A percentile compares a stretch with the other conserved stretches of the same genome.
These are phyloP conservation scores for Rhizopogon vesiculosus DNA, from an alignment of 768 basidiomycete genomes.

Conservation along the genomic window DNA sequence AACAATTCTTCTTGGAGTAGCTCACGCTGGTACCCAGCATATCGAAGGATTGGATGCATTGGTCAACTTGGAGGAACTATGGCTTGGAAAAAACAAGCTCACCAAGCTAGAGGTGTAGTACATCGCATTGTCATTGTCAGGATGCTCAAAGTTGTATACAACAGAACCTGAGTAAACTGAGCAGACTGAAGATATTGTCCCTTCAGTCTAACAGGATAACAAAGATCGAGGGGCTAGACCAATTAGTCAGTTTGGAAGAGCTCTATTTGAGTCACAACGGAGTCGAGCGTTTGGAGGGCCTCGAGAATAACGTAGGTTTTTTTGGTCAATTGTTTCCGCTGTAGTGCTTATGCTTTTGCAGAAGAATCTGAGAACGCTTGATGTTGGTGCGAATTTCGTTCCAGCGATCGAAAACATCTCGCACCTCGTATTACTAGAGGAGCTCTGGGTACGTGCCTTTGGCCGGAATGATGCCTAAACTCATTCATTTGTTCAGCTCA, in stretches of 20 bases:
- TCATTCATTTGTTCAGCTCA: conserved; percentile 51
- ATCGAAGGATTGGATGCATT: conserved; percentile 84
- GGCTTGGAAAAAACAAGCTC: conserved; percentile 99
- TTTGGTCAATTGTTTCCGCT: background rate
- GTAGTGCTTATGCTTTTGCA: conserved; percentile 13
- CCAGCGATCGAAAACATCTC: conserved; percentile 75
- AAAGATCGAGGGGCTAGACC: conserved; percentile 77
- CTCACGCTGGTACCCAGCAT: conserved; percentile 41
- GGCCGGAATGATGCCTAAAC: background rate
- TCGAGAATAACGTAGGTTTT: conserved; percentile 74
- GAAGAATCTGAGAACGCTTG: conserved; percentile 77
- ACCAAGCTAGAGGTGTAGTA: conserved; percentile 70
- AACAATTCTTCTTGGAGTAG: background rate
- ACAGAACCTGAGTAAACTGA: conserved; percentile 68
- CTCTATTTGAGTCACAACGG: conserved; percentile 96
- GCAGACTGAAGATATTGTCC: conserved; percentile 77
- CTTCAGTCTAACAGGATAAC: conserved; percentile 93
- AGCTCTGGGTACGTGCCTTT: conserved; percentile 76
- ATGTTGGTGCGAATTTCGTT: conserved; percentile 85
- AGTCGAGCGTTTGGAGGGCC: conserved; percentile 73
- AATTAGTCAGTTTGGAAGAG: conserved; percentile 72
- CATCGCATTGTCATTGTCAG: background rate
- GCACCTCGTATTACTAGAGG: conserved; percentile 74
- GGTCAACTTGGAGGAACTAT: conserved; percentile 84
- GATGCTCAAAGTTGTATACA: background rate